Percentiles rank a stretch among this genome's conserved stretches.
Conservation (phyloP, 1,284 basidiomycete genomes). For the Erythrobasidium hasegawianum region DNA sequence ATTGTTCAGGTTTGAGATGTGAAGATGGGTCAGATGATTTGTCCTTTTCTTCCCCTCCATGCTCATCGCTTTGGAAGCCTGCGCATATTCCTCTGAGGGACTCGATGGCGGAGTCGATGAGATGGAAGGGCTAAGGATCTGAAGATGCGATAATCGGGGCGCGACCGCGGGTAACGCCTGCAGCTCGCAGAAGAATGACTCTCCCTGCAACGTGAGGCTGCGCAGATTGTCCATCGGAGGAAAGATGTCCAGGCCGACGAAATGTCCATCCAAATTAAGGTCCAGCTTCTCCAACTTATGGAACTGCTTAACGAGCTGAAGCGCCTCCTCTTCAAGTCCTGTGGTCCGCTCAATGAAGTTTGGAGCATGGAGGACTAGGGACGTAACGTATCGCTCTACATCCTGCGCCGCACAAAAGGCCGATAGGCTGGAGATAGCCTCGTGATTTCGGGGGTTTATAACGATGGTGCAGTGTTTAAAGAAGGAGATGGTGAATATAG, state of each 20-base stretch:
- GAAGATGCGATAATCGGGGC: conserved; percentile 10
- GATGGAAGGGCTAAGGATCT: conserved; percentile 20
- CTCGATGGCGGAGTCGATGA: conserved; percentile 3
- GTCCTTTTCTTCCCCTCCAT: too few species aligned
- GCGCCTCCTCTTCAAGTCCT: conserved; percentile 9
- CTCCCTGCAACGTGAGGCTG: conserved; percentile 8
- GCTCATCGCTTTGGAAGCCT: not conserved
- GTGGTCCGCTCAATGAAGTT: conserved; percentile 29
- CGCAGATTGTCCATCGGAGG: conserved; percentile 16
- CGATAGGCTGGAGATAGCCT: conserved; percentile 10
- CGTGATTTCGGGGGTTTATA: conserved; percentile 19
- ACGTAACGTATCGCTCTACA: conserved; percentile 18
- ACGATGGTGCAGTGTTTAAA: conserved; percentile 18
- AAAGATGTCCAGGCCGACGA: conserved; percentile 17
- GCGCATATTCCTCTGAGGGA: not conserved
- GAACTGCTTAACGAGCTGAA: conserved; percentile 11
- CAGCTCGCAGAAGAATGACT: conserved; percentile 18
- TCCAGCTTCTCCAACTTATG: conserved; percentile 17
- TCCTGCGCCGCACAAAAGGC: conserved; percentile 7
- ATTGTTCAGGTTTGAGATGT: conserved; percentile 29
- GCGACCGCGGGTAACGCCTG: conserved; percentile 1
- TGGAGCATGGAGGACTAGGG: conserved; percentile 12
- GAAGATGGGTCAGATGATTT: conserved; percentile 3
- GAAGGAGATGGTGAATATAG: conserved; percentile 7
- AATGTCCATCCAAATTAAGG: conserved; percentile 28